Conservation (phyloP, 2,329 filamentous ascomycete genomes). For the Epichloe aotearoae region DNA sequence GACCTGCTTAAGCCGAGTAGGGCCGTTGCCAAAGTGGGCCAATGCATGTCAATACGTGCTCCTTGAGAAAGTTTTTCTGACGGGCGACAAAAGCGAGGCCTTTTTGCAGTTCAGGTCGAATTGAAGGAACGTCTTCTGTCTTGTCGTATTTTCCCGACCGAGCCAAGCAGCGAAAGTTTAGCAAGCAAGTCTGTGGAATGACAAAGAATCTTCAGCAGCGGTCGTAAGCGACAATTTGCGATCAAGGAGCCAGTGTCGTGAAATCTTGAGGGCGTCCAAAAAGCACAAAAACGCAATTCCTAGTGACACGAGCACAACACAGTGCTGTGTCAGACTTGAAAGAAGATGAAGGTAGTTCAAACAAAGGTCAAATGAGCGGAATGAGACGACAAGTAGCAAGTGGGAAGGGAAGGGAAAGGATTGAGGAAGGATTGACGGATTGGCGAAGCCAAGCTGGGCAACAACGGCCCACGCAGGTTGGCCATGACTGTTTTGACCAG, state of each 20-base stretch:
- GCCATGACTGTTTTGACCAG: background rate
- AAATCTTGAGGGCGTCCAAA: slow-evolving; percentile 1
- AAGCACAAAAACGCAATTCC: background rate
- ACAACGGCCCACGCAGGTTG: background rate
- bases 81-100: background rate
- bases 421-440: background rate
- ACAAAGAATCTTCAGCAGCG: background rate
- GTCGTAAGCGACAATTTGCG: background rate
- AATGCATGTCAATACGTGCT: slow-evolving; percentile 22
- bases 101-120: background rate
- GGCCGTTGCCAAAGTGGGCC: slow-evolving; percentile 20
- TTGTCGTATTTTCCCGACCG: background rate
- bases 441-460: background rate
- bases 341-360: background rate
- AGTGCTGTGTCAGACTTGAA: background rate
- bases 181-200: background rate
- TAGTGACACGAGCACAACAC: slow-evolving; percentile 1
- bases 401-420: background rate
- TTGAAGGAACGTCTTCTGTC: background rate
- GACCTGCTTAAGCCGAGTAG: slow-evolving; percentile 21
- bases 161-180: background rate
- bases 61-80: background rate
- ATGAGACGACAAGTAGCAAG: background rate
- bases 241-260: background rate
- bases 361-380: background rate